These are phyloP conservation scores for Haematococcus sp. DNA, from an alignment of 139 green algal species.

Conservation along the genomic window DNA sequence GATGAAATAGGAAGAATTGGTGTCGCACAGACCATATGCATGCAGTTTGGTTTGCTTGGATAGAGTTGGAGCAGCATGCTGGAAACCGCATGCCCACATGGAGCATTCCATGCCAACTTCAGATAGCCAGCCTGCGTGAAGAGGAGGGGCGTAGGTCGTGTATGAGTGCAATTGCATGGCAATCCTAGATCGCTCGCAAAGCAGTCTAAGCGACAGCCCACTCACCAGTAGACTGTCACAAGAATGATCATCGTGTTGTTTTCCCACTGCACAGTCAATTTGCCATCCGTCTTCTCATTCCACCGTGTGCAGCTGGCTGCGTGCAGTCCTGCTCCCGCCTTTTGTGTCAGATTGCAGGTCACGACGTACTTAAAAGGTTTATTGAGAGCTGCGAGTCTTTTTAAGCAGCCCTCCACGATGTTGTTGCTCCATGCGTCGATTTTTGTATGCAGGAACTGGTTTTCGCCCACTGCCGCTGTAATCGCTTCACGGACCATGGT, in stretches of 20 bases:
- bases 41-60: no score
- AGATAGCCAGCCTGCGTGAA: no score
- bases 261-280: conserved; percentile 84
- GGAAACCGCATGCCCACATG: no score
- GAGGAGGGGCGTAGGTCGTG: no score
- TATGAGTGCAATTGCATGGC: no score
- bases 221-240: conserved; percentile 78
- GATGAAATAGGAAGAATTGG: no score
- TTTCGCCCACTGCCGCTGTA: conserved; percentile 59
- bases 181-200: no score
- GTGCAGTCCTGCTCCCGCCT: conserved; percentile 76
- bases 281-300: conserved; percentile 84
- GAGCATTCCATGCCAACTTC: no score
- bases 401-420: conserved; percentile 79
- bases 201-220: conserved; percentile 26
- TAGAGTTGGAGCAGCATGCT: no score
- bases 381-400: conserved; percentile 65
- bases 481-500: conserved; percentile 70
- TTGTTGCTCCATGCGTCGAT: conserved; percentile 71
- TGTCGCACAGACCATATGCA: no score
- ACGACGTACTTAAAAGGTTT: conserved; percentile 86
- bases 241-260: conserved; percentile 74
- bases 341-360: conserved; percentile 77
- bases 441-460: conserved; percentile 67
- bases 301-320: conserved; percentile 73